These are phyloP conservation scores for Cryptosporidium andersoni DNA, from an alignment of 169 alveolate species.

Conservation along the genomic window DNA sequence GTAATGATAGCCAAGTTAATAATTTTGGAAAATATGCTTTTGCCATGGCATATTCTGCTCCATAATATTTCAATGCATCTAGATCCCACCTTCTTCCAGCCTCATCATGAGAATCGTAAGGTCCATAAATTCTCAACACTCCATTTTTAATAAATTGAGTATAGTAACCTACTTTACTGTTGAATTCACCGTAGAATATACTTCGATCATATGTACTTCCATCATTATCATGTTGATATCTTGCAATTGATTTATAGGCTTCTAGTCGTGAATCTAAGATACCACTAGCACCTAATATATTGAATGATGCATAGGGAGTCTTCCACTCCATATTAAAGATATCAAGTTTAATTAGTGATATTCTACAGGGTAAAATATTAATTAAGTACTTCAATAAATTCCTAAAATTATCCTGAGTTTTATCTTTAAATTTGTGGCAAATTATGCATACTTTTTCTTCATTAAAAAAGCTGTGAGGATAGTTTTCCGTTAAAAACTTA, in stretches of 20 bases:
- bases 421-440: conserved; percentile 14
- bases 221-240: conserved; percentile 12
- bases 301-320: conserved; percentile 64
- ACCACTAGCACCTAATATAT: conserved; percentile 47
- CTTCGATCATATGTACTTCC: conserved; percentile 39
- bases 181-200: conserved; percentile 56
- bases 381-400: conserved; percentile 23
- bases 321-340: conserved; percentile 53
- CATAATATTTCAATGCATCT: conserved; percentile 64
- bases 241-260: conserved; percentile 23
- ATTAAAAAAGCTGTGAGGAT: conserved; percentile 6
- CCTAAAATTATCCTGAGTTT: conserved; percentile 33
- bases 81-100: conserved; percentile 72
- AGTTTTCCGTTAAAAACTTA: neutral
- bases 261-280: conserved; percentile 54
- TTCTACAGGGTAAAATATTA: conserved; percentile 28
- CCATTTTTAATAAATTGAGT: conserved; percentile 61
- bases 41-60: conserved; percentile 65
- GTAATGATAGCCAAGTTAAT: conserved; percentile 65
- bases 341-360: conserved; percentile 49
- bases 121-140: conserved; percentile 65
- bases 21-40: conserved; percentile 58
- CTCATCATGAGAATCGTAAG: conserved; percentile 61
- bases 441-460: conserved; percentile 16
- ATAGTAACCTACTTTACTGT: conserved; percentile 36